Evolutionary conservation across 805 yeast species (phyloP).

Genomic region (Saccharomyces mikatae): DNA sequence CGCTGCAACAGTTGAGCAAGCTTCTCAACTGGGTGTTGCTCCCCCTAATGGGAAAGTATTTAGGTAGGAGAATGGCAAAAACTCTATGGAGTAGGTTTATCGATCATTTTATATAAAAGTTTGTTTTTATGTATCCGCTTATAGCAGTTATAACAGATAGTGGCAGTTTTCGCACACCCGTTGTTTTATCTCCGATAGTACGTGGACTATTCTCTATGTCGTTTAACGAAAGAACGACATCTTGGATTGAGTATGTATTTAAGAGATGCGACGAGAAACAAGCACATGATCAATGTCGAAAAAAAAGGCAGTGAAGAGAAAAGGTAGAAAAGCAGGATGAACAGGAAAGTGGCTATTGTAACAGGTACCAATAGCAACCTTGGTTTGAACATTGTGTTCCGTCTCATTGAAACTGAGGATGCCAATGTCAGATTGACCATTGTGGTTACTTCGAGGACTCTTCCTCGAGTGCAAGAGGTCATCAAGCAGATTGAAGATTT

Average conservation of each 20-base stretch:
- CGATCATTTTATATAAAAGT: constrained; percentile 7
- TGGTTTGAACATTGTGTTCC: constrained; percentile 77
- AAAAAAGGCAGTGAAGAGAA: neutral
- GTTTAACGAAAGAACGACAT: neutral
- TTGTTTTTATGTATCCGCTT: neutral
- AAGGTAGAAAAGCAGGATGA: constrained; percentile 5
- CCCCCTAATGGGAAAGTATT: constrained; percentile 58
- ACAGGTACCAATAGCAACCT: constrained; percentile 55
- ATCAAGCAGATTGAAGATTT: constrained; percentile 46
- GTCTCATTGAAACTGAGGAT: constrained; percentile 59
- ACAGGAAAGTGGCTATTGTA: constrained; percentile 36
- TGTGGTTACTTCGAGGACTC: constrained; percentile 81
- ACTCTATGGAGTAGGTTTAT: constrained; percentile 24
- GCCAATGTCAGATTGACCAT: constrained; percentile 54
- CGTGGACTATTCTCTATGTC: neutral
- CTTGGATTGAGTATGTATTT: neutral
- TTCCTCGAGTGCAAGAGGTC: constrained; percentile 74
- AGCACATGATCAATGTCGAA: neutral
- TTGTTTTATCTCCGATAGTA: neutral
- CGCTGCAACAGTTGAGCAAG: constrained; percentile 50
- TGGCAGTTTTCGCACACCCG: neutral
- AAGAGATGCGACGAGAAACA: neutral
- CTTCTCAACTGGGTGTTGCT: constrained; percentile 51
- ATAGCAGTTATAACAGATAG: neutral
- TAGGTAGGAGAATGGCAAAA: constrained; percentile 55